A percentile compares a stretch with the other conserved stretches of the same genome.
These are phyloP conservation scores for Aaosphaeria arxii DNA, from an alignment of 2,329 filamentous ascomycete species.

Conservation along the genomic window DNA sequence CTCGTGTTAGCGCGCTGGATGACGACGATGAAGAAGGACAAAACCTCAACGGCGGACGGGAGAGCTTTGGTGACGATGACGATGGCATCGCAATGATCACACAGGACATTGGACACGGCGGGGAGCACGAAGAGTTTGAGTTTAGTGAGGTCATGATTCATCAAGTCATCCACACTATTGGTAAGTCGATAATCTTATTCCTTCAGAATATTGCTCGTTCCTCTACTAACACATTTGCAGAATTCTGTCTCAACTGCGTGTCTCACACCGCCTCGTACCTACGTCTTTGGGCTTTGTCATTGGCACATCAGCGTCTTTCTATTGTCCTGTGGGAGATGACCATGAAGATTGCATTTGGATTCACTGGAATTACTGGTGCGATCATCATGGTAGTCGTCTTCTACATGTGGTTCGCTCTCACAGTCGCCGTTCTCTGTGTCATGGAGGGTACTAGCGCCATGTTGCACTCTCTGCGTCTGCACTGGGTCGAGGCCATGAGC, in stretches of 20 bases:
- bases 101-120: conserved; percentile 68
- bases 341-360: conserved; percentile 70
- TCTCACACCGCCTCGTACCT: conserved; percentile 98
- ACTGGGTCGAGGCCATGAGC: conserved; percentile 97
- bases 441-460: conserved; percentile 98
- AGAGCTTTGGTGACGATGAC: conserved; percentile 70
- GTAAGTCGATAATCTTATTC: conserved; percentile 51
- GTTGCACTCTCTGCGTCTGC: conserved; percentile 85
- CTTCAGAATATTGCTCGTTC: neutral
- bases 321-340: conserved; percentile 98
- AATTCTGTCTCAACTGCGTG: conserved; percentile 99
- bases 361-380: conserved; percentile 65
- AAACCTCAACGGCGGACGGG: conserved; percentile 58
- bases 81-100: conserved; percentile 87
- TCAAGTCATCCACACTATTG: conserved; percentile 97
- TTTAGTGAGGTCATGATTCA: conserved; percentile 98
- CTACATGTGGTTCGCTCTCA: conserved; percentile 85
- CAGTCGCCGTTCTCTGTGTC: conserved; percentile 75
- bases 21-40: conserved; percentile 68
- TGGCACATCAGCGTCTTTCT: conserved; percentile 96
- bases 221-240: conserved; percentile 41
- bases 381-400: conserved; percentile 81
- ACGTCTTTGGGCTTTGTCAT: conserved; percentile 94
- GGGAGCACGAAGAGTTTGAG: conserved; percentile 94
- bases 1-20: conserved; percentile 84